Base-by-base conservation (phyloP, 495 filamentous ascomycete genomes). In the Daldinia decipiens region DNA sequence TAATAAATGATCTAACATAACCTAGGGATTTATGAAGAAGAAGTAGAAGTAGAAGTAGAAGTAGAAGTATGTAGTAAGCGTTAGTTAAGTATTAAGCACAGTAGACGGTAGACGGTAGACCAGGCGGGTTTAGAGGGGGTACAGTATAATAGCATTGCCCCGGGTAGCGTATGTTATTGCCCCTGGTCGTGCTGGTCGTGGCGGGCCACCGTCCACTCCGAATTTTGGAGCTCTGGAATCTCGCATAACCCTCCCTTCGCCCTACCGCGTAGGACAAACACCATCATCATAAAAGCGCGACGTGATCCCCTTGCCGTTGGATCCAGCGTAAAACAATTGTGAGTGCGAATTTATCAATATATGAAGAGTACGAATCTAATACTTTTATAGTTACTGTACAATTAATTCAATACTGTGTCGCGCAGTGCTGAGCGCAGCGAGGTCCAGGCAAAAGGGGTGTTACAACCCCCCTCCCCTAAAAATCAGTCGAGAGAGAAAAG, bases 261-360 rank as follows among this genome's bases (percentile, higher is more conserved):
- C 70, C 65, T 68, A 68, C 70, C 70, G 70, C 70, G 70, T 65
- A 72, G 54, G 56, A 72, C 70, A 72, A 72, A 72, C 70, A 72
- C 61, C 65, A 65, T 65, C 64, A 65, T 36, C 50, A 36, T 64
- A 62, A 72, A 72, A 68, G 61, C 70, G 70, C 70, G 70, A 72
- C 65, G 57, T 61, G 40, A 59, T 34, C 26, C 39, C 43, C 50
- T 45, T 17, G 39, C 34, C 29, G 15, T 29, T 9, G 5, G n/a
- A 67, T 52, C 51, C 9, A 29, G 29, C 24, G 17, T 31, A n/a
- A 52, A 32, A 47, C 5, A 26, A 32, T 9, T 21, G 65, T 72
- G 58, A 24, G 50, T 68, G 0, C 7, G 45, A 27, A 19, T 11
- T 15, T 43, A 24, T 13, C 19, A 26, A 53, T 9, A n/a, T 50